Base-by-base conservation (phyloP, 2,329 filamentous ascomycete genomes). In the Fusarium euwallaceae region DNA sequence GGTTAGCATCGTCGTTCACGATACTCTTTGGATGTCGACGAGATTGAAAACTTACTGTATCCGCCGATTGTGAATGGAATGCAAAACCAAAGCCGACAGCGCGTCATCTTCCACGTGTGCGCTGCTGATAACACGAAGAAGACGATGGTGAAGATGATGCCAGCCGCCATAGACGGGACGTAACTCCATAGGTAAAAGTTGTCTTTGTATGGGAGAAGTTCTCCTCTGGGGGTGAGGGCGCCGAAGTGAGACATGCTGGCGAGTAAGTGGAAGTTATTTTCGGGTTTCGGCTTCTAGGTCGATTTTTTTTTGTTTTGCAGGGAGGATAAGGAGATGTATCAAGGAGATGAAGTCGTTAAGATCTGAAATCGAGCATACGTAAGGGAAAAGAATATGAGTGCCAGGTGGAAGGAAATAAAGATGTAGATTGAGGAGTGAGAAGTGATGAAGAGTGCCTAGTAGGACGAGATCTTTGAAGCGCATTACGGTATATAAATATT, bases 51-150 rank as follows among this genome's bases (percentile, higher is more conserved):
- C 62, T 27, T 81, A 86, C 85, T 82, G 6, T 83, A 61, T 22
- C 82, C 83, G 6, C 85, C 86, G 6, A 84, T 70, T 4, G 83
- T 66, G 69, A 87, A 84, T 0, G 83, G 78, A 6, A 82, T 78
- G 71, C 86, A 87, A 72, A 86, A 88, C 83, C 84, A 87, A 39
- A 84, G 85, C 41, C 82, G 80, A 8, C 81, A 82, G 29, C 80
- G 83, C 20, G 83, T 68, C 32, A 87, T 80, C 56, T 83, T 83
- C 69, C 79, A 84, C 6, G 74, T 73, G 86, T 86, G 27, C 74
- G 71, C 5, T 76, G 63, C 17, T 2, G 86, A 85, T 4, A 83
- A 72, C 1, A 82, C 43, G 14, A 76, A 55, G 73, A 88, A 88
- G 6, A 88, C 69, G 29, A 83, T 62, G 3, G 81, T 74, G 63